Percentiles rank a stretch among this genome's conserved stretches.
phyloP scores from a whole-genome alignment of 306 rosid genomes.

The Sechiopsis laciniata region DNA sequence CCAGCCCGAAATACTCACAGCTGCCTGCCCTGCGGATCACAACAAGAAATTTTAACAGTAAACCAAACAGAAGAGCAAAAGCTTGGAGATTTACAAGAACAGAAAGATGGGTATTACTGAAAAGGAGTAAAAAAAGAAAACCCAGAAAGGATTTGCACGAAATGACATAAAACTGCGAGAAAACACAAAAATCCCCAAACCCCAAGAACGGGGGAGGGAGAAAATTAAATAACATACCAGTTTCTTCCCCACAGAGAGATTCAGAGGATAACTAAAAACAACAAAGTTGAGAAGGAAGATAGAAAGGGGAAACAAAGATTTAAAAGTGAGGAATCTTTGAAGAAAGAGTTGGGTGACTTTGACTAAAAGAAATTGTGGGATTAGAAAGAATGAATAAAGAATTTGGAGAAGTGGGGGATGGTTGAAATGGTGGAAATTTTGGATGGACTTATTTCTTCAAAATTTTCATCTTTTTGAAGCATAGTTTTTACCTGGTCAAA shows the following conservation, averaged over 20 bases:
- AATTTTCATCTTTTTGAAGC: no score
- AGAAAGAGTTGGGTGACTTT: slow-evolving; percentile 18
- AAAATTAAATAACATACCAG: neutral
- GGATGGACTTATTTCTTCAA: no score
- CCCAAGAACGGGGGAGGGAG: no score
- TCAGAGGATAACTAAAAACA: neutral
- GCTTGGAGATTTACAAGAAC: neutral
- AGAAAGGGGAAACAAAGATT: neutral
- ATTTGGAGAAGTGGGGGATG: slow-evolving; percentile 18
- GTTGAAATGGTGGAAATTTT: slow-evolving; percentile 13
- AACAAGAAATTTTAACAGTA: neutral
- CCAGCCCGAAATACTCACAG: slow-evolving; percentile 19
- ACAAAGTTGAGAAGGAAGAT: slow-evolving; percentile 7
- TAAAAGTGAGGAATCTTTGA: neutral
- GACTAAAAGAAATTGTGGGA: neutral
- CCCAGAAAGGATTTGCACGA: neutral
- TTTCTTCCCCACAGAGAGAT: no score
- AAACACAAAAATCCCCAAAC: neutral
- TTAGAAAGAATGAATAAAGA: slow-evolving; percentile 7
- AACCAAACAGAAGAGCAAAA: neutral
- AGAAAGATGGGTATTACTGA: neutral
- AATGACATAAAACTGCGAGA: neutral
- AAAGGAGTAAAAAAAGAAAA: neutral
- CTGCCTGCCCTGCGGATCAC: slow-evolving; percentile 36
- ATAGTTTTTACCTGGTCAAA: slow-evolving; percentile 2